Conservation (phyloP, 1,139 yeast genomes). For the Kodamaea sp. region DNA sequence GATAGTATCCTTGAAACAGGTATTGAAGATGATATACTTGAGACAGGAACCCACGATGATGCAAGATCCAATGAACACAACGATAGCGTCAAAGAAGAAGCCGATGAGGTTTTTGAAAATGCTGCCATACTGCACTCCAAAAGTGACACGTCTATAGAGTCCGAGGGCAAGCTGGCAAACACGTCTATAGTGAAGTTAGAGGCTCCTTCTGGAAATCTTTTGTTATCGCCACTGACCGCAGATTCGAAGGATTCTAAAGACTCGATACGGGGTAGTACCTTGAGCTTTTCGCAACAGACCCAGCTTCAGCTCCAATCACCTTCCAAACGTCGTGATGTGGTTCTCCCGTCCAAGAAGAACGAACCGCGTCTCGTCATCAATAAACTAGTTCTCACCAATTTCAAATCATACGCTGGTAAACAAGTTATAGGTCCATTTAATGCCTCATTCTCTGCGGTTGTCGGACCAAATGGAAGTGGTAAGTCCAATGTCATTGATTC, state of each 20-base stretch:
- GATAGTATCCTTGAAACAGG: neutral
- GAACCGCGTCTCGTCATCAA: conserved; percentile 73
- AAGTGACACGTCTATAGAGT: conserved; percentile 13
- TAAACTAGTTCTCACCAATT: conserved; percentile 73
- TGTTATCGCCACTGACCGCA: conserved; percentile 5
- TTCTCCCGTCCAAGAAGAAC: conserved; percentile 15
- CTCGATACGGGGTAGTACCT: too few relatives aligned
- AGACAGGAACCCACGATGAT: neutral
- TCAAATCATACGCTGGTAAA: conserved; percentile 95
- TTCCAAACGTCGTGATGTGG: conserved; percentile 24
- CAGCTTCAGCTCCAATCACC: conserved; percentile 31
- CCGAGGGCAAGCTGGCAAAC: conserved; percentile 4
- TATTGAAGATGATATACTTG: neutral
- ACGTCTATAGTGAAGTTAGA: conserved; percentile 4
- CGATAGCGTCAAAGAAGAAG: conserved; percentile 3
- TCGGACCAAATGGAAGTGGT: conserved; percentile 99
- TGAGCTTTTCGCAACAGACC: conserved; percentile 35
- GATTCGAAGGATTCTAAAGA: too few relatives aligned
- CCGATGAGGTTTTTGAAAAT: conserved; percentile 11
- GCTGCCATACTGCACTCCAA: conserved; percentile 5
- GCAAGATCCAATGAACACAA: neutral
- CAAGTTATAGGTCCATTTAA: conserved; percentile 95
- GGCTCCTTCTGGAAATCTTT: too few relatives aligned
- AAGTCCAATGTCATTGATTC: conserved; percentile 97
- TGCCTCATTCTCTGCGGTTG: conserved; percentile 91